Conservation (phyloP, 306 rosid species). For the Chamaecrista fasciculata region DNA sequence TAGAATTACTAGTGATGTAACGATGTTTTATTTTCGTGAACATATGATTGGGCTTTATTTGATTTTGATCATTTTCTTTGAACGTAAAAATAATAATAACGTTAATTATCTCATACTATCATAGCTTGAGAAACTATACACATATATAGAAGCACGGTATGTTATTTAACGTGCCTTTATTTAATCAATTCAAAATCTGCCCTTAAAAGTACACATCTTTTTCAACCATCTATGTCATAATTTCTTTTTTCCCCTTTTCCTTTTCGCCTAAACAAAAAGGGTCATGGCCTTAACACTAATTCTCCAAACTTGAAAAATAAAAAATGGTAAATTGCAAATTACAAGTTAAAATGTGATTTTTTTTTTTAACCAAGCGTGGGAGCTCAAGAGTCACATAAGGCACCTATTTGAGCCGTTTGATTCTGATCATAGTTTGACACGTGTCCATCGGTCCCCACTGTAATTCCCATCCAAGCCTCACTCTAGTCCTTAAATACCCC, state of each 20-base stretch:
- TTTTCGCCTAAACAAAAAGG: too few relatives aligned
- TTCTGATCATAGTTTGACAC: constrained; percentile 12
- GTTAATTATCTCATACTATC: too few relatives aligned
- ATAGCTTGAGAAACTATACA: too few relatives aligned
- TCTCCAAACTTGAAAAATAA: not conserved
- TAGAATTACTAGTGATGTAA: too few relatives aligned
- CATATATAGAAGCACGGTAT: constrained; percentile 24
- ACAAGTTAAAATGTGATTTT: too few relatives aligned
- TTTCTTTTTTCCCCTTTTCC: too few relatives aligned
- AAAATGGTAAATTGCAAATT: not conserved
- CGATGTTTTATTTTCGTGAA: too few relatives aligned
- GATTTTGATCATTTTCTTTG: too few relatives aligned
- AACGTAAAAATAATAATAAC: too few relatives aligned
- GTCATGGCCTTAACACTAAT: too few relatives aligned
- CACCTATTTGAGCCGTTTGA: constrained; percentile 42
- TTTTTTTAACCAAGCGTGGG: constrained; percentile 9
- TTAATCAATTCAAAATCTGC: not conserved
- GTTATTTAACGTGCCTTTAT: constrained; percentile 33
- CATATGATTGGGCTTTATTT: too few relatives aligned
- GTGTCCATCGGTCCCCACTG: constrained; percentile 19
- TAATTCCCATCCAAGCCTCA: too few relatives aligned
- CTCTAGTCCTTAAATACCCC: constrained; percentile 25
- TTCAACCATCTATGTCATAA: constrained; percentile 52
- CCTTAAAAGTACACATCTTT: constrained; percentile 27
- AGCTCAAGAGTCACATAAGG: constrained; percentile 49